phyloP scores from a whole-genome alignment of 345 rosid genomes.

The Noccaea caerulescens region DNA sequence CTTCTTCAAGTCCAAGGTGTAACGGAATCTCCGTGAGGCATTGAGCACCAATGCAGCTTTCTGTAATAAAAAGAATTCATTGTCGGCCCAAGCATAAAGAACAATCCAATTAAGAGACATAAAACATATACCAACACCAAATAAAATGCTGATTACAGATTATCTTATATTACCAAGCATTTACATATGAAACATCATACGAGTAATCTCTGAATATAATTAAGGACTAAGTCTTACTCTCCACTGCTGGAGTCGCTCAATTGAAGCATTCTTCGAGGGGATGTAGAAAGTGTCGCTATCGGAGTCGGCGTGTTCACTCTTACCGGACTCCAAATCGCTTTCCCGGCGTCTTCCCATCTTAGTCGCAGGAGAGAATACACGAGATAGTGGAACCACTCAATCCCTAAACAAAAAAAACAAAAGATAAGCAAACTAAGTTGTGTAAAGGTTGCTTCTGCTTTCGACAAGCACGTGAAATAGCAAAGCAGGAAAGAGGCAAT shows the following conservation, averaged over 20 bases:
- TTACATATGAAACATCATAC: neutral
- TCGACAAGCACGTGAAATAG: slow-evolving; percentile 42
- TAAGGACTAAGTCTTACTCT: slow-evolving; percentile 55
- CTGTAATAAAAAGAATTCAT: slow-evolving; percentile 45
- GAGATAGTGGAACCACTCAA: slow-evolving; percentile 18
- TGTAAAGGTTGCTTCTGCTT: slow-evolving; percentile 44
- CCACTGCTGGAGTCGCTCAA: slow-evolving; percentile 78
- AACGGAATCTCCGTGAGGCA: slow-evolving; percentile 96
- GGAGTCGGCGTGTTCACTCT: slow-evolving; percentile 38
- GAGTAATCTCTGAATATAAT: neutral
- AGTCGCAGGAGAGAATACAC: slow-evolving; percentile 54
- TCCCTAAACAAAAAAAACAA: slow-evolving; percentile 22
- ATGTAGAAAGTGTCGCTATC: slow-evolving; percentile 65
- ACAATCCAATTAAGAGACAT: slow-evolving; percentile 5
- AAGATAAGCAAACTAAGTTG: slow-evolving; percentile 13
- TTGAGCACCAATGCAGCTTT: slow-evolving; percentile 96
- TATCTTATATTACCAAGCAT: neutral
- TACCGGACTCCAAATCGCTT: slow-evolving; percentile 61
- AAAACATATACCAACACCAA: slow-evolving; percentile 12
- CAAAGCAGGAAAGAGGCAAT: slow-evolving; percentile 30
- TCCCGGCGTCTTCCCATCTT: slow-evolving; percentile 45
- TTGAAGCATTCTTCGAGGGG: slow-evolving; percentile 68
- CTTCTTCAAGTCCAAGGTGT: slow-evolving; percentile 91
- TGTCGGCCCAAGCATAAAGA: slow-evolving; percentile 6
- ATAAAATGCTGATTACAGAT: neutral